phyloP scores from a whole-genome alignment of 2,329 filamentous ascomycete genomes.

The Fusarium brachygibbosum region DNA sequence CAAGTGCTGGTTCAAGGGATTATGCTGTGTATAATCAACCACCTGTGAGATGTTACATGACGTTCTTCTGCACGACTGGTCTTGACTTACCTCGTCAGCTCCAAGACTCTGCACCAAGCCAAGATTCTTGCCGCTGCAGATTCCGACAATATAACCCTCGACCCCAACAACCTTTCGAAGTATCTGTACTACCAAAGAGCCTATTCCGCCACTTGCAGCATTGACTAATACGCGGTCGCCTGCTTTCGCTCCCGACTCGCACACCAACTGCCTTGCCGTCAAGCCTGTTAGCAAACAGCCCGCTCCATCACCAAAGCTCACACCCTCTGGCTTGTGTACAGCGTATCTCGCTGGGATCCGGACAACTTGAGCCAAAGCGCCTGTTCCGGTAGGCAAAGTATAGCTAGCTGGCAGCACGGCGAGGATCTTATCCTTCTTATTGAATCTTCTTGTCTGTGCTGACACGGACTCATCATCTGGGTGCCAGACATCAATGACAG shows the following conservation, averaged over 20 bases:
- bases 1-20: background rate
- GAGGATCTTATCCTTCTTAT: conserved; percentile 9
- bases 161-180: background rate
- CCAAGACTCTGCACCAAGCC: conserved; percentile 8
- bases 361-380: conserved; percentile 58
- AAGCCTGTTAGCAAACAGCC: conserved; percentile 57
- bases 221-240: conserved; percentile 7
- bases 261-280: conserved; percentile 57
- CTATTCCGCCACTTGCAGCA: conserved; percentile 11
- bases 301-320: conserved; percentile 53
- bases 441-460: conserved; percentile 19
- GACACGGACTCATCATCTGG: conserved; percentile 36
- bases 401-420: conserved; percentile 11
- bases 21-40: conserved; percentile 2
- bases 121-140: conserved; percentile 1
- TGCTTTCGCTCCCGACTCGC: conserved; percentile 54
- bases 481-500: conserved; percentile 55
- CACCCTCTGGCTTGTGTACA: conserved; percentile 50
- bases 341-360: conserved; percentile 53
- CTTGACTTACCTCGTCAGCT: conserved; percentile 1
- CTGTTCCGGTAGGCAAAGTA: conserved; percentile 47
- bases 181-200: conserved; percentile 10
- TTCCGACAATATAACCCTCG: background rate
- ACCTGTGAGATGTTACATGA: background rate
- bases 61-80: background rate